phyloP scores from a whole-genome alignment of 179 eudicot genomes.

The Silene coronaria region DNA sequence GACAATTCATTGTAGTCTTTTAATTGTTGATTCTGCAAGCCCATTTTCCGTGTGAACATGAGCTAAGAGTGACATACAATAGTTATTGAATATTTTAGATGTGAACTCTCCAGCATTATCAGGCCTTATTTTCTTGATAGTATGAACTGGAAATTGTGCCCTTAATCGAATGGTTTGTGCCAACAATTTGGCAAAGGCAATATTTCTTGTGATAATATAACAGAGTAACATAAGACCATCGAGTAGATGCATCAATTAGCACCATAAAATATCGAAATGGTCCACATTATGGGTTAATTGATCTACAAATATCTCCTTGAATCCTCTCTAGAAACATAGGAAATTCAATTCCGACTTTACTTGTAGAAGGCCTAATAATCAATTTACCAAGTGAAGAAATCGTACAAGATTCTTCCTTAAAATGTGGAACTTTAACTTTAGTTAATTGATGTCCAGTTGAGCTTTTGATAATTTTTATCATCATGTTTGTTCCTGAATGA shows the following conservation, averaged over 20 bases:
- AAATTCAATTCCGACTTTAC: background rate
- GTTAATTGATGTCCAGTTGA: background rate
- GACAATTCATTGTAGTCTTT: background rate
- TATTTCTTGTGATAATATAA: conserved; percentile 3
- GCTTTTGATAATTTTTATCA: background rate
- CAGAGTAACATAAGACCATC: conserved; percentile 2
- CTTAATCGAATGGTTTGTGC: conserved; percentile 13
- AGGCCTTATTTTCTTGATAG: conserved; percentile 1
- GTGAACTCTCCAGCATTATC: conserved; percentile 7
- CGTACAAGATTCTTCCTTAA: background rate
- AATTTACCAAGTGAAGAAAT: conserved; percentile 5
- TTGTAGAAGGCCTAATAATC: background rate
- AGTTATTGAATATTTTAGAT: background rate
- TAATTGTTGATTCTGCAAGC: no score
- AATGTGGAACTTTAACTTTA: background rate
- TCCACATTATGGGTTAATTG: background rate
- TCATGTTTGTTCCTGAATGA: background rate
- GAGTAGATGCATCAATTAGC: conserved; percentile 9
- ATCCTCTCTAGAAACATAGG: conserved; percentile 1
- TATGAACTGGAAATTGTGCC: background rate
- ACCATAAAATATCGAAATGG: conserved; percentile 9
- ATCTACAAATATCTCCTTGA: conserved; percentile 3
- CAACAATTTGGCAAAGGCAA: conserved; percentile 3
- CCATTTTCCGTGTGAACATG: no score
- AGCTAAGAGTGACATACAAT: no score